A percentile compares a stretch with the other conserved stretches of the same genome.
Conservation (phyloP, 73 alveolate species). For the Urostyla sp. region DNA sequence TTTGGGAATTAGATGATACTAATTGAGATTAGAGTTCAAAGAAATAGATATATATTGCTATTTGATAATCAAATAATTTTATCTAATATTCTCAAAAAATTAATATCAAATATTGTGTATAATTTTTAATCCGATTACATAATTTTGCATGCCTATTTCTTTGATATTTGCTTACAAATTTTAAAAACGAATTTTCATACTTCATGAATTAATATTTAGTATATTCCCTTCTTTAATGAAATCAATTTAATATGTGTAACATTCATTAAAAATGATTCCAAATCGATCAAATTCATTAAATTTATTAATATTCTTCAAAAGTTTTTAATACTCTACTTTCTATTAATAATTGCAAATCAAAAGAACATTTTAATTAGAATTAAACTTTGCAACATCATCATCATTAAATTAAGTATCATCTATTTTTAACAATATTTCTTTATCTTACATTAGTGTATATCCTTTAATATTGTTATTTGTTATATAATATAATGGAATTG, state of each 20-base stretch:
- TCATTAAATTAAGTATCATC: constrained; percentile 4
- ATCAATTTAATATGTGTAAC: constrained; percentile 4
- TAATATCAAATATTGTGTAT: no score
- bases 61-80: no score
- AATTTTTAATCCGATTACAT: no score
- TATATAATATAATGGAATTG: constrained; percentile 33
- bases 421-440: neutral
- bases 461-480: neutral
- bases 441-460: neutral
- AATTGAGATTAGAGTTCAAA: no score
- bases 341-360: neutral
- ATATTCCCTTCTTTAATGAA: constrained; percentile 3
- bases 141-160: no score
- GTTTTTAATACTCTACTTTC: neutral
- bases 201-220: no score
- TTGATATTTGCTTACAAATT: no score
- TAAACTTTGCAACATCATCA: constrained; percentile 1
- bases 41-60: no score
- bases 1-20: no score
- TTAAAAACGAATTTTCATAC: no score
- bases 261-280: neutral
- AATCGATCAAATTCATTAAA: neutral
- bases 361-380: neutral
- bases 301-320: neutral
- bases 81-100: no score